Percentiles rank a stretch among this genome's conserved stretches.
These are phyloP conservation scores for Endothia cerciana DNA, from an alignment of 2,329 filamentous ascomycete genomes.

Conservation along the genomic window DNA sequence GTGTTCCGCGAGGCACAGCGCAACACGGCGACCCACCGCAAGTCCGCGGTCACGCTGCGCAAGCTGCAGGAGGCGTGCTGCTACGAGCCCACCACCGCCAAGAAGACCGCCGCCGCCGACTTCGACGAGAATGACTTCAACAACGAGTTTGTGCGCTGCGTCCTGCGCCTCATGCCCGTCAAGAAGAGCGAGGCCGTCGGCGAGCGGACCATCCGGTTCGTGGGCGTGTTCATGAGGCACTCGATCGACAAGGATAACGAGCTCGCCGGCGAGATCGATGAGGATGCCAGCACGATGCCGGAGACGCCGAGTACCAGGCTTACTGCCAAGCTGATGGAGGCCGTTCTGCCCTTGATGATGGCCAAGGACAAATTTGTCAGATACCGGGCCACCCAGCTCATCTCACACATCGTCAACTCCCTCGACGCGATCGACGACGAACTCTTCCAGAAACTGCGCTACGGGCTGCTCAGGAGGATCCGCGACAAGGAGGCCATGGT, in stretches of 20 bases:
- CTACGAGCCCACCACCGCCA: slow-evolving; percentile 61
- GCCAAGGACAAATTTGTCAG: slow-evolving; percentile 93
- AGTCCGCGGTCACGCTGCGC: slow-evolving; percentile 82
- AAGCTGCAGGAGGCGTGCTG: slow-evolving; percentile 89
- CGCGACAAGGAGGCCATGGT: slow-evolving; percentile 94
- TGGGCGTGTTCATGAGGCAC: slow-evolving; percentile 83
- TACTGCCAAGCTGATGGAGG: slow-evolving; percentile 72
- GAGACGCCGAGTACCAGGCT: slow-evolving; percentile 86
- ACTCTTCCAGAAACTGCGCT: slow-evolving; percentile 79
- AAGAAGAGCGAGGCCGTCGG: slow-evolving; percentile 91
- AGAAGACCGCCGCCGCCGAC: slow-evolving; percentile 61
- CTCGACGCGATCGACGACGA: slow-evolving; percentile 92
- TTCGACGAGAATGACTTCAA: slow-evolving; percentile 89
- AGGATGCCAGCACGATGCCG: slow-evolving; percentile 70
- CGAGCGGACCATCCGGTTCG: slow-evolving; percentile 82
- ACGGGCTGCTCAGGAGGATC: slow-evolving; percentile 80
- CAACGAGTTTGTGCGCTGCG: slow-evolving; percentile 79
- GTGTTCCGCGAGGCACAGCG: slow-evolving; percentile 84
- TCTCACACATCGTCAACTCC: slow-evolving; percentile 90
- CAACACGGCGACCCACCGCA: slow-evolving; percentile 87
- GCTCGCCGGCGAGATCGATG: slow-evolving; percentile 65
- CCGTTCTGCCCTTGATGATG: slow-evolving; percentile 74
- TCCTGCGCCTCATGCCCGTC: slow-evolving; percentile 79
- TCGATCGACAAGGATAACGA: slow-evolving; percentile 72
- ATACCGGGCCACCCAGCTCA: slow-evolving; percentile 86